Evolutionary conservation across 495 filamentous ascomycete genomes (phyloP).

Genomic region (Aspergillus heteromorphus): DNA sequence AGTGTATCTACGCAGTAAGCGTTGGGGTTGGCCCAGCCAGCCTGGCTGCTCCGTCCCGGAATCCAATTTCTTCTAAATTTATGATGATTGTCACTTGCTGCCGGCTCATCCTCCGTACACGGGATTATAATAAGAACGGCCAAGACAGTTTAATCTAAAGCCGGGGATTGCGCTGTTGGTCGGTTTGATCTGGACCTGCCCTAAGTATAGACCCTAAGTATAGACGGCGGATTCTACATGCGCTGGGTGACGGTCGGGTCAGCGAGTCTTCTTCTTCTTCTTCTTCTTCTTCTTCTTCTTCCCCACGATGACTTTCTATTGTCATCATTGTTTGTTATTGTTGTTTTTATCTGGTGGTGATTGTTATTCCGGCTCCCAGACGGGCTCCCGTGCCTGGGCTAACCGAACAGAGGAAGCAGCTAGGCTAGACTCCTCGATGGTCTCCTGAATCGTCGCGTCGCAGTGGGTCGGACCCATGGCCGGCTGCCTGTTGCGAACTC

Average conservation of each 20-base stretch:
- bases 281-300: not conserved
- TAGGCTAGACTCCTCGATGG: constrained; percentile 1
- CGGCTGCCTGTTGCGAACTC: constrained; percentile 1
- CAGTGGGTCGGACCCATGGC: constrained; percentile 8
- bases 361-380: not conserved
- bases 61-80: constrained; percentile 1
- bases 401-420: not conserved
- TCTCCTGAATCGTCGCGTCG: constrained; percentile 11
- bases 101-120: not conserved
- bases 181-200: not conserved
- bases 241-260: no score
- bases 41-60: no score
- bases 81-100: not conserved
- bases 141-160: not conserved
- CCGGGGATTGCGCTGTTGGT: not conserved
- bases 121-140: not conserved
- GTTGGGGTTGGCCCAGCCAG: not conserved
- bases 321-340: no score
- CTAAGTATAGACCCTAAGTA: no score
- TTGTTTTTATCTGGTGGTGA: no score
- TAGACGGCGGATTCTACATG: no score
- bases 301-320: not conserved
- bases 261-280: no score
- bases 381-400: not conserved
- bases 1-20: no score